Conservation (phyloP, 805 yeast genomes). For the Metschnikowia picachoensis region DNA sequence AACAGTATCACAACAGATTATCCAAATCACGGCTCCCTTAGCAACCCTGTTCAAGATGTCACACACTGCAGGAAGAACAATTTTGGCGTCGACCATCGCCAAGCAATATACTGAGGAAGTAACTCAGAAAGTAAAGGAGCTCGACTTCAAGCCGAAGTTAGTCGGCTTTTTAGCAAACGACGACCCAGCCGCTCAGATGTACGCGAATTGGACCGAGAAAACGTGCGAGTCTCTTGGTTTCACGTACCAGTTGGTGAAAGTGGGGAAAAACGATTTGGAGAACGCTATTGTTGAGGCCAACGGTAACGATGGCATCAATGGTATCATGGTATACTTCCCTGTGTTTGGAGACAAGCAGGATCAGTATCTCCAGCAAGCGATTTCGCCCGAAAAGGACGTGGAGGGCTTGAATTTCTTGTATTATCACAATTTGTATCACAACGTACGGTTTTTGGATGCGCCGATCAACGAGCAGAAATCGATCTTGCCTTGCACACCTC, state of each 20-base stretch:
- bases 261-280: constrained; percentile 80
- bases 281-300: constrained; percentile 81
- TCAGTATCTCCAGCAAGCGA: constrained; percentile 91
- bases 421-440: constrained; percentile 93
- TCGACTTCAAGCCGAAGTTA: constrained; percentile 62
- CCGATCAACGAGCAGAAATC: constrained; percentile 67
- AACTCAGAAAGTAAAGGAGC: constrained; percentile 46
- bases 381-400: constrained; percentile 88
- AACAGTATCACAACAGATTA: not conserved
- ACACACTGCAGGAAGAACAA: constrained; percentile 69
- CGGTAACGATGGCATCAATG: constrained; percentile 68
- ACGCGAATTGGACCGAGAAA: constrained; percentile 94
- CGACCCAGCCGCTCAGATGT: constrained; percentile 94
- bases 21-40: constrained; percentile 1
- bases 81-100: constrained; percentile 84
- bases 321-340: constrained; percentile 96
- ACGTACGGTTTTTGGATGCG: constrained; percentile 76
- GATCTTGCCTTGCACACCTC: constrained; percentile 93
- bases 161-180: constrained; percentile 90
- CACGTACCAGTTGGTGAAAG: constrained; percentile 69
- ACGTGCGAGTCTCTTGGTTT: constrained; percentile 86
- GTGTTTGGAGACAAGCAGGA: constrained; percentile 95
- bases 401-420: constrained; percentile 91
- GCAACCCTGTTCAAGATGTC: constrained; percentile 7
- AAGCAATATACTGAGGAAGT: constrained; percentile 77